Percentiles rank a stretch among this genome's conserved stretches.
Conservation (phyloP, 768 basidiomycete species). For the Lactifluus hygrophoroides region DNA sequence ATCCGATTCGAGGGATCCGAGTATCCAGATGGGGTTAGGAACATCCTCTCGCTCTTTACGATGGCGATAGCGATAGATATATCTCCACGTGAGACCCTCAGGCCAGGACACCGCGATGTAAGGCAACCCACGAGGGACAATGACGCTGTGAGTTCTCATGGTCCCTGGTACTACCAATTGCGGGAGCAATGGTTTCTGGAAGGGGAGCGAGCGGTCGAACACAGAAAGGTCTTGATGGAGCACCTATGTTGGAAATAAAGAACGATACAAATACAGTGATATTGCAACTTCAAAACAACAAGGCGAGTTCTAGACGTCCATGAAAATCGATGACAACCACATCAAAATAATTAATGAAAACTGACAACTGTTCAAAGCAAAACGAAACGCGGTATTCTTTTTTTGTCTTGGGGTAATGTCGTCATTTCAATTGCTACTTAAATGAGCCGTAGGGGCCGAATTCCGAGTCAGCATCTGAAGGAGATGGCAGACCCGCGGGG, state of each 20-base stretch:
- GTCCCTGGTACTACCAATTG: neutral
- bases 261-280: slow-evolving; percentile 15
- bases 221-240: neutral
- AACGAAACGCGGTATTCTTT: neutral
- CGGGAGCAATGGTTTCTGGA: neutral
- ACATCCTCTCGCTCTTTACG: neutral
- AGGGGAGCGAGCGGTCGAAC: neutral
- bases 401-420: neutral
- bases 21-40: neutral
- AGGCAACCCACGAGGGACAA: neutral
- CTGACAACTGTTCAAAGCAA: neutral
- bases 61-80: neutral
- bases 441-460: neutral
- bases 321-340: neutral
- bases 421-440: neutral
- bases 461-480: neutral
- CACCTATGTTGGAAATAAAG: neutral
- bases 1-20: neutral
- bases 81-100: neutral
- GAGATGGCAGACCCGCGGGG: neutral
- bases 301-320: neutral
- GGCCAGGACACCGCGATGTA: neutral
- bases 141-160: neutral
- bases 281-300: slow-evolving; percentile 1
- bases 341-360: neutral